Base-by-base conservation (phyloP, 768 basidiomycete genomes). In the Dendrothele bispora region DNA sequence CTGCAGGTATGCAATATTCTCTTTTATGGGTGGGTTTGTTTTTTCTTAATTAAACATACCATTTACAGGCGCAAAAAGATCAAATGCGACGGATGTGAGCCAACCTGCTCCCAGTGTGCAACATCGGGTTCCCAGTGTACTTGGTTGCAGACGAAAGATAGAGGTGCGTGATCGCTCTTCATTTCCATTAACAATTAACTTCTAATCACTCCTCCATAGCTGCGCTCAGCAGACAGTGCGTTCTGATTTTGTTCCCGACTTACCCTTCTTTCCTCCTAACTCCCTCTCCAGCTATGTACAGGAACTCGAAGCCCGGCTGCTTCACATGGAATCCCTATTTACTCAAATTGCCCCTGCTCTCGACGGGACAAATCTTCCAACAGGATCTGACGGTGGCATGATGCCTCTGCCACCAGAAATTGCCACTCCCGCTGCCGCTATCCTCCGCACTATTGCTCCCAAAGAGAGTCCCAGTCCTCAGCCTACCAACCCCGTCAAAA, bases 111-210 rank as follows among this genome's bases (percentile, higher is more conserved):
- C 0, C 91, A 92, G 60, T 93, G 91, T 61, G 63, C 79, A 15
- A 70, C 80, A 35, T 86, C 88, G 6, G 82, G 81, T 38, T 85
- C 87, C 1, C 80, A 83, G 56, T 93, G 91, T 61, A 89, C 87
- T 36, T 93, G 91, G 91, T 73, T 91, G 35, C 91, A 93, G 68
- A 93, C 91, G 5, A 92, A 91, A 70, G 91, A 93, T 67, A 83
- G 91, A 59, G 46, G 46, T 47, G 18, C 17, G 37, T 38, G 14
- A 21, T 18, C 39, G 8, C 14, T 47, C 7, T 7, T 18, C 21
- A 6, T n/a, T 7, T 20, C 24, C 22, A 14, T n/a, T 38, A 18
- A 22, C 25, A 24, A 28, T 21, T 20, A 5, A 29, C 26, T 2
- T 39, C 17, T 43, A 25, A n/a, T 15, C 10, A 15, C 24, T 29